Conservation (phyloP, 1,284 basidiomycete genomes). For the Kwoniella shivajii region DNA sequence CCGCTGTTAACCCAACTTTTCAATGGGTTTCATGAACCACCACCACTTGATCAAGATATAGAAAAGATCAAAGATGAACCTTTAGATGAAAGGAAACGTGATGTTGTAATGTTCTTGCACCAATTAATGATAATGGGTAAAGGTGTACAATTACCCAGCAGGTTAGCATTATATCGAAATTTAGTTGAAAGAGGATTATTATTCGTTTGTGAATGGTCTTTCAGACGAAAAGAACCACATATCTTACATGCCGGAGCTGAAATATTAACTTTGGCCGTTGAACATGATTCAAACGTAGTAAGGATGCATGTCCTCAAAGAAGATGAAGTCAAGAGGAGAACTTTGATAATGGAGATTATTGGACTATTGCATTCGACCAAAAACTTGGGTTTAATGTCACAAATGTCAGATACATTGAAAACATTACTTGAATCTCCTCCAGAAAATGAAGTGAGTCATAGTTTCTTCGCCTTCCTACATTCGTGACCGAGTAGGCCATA, state of each 20-base stretch:
- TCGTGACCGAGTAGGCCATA: too few species aligned
- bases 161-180: conserved; percentile 83
- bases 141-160: conserved; percentile 85
- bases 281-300: conserved; percentile 88
- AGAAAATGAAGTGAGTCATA: conserved; percentile 54
- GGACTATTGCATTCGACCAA: conserved; percentile 72
- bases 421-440: conserved; percentile 70
- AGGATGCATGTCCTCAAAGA: conserved; percentile 81
- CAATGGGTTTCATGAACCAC: conserved; percentile 69
- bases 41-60: not conserved
- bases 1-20: conserved; percentile 77
- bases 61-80: conserved; percentile 31
- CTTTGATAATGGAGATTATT: conserved; percentile 75
- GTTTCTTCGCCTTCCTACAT: too few species aligned
- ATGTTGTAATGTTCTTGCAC: conserved; percentile 84
- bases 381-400: conserved; percentile 86
- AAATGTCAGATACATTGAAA: conserved; percentile 86
- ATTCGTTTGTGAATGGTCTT: conserved; percentile 88
- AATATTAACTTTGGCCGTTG: conserved; percentile 80
- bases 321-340: conserved; percentile 61
- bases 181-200: conserved; percentile 87
- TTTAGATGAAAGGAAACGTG: conserved; percentile 56
- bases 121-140: conserved; percentile 95
- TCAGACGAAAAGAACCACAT: conserved; percentile 58
- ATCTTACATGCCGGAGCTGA: conserved; percentile 84